A percentile compares a stretch with the other conserved stretches of the same genome.
Conservation (phyloP, 768 basidiomycete species). For the Calocybe cyanea region DNA sequence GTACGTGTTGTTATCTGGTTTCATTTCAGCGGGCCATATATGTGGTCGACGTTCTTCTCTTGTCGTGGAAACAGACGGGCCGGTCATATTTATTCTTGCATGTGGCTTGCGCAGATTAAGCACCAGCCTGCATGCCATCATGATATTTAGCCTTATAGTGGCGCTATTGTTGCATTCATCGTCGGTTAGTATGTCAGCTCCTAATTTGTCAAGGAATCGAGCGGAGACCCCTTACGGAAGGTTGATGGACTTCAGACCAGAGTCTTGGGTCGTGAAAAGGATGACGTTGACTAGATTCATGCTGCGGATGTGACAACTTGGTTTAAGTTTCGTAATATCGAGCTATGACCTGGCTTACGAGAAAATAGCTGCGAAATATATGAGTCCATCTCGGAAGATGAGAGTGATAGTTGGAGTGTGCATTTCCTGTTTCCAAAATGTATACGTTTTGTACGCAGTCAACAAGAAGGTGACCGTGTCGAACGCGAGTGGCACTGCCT, state of each 20-base stretch:
- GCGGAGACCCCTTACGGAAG: conserved; percentile 16
- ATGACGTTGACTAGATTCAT: conserved; percentile 22
- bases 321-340: too few species aligned
- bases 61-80: too few species aligned
- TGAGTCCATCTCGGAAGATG: conserved; percentile 16
- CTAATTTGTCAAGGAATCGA: too few species aligned
- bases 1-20: too few species aligned
- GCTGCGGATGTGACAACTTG: not conserved
- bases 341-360: conserved; percentile 4
- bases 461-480: conserved; percentile 18
- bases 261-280: conserved; percentile 16
- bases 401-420: conserved; percentile 4
- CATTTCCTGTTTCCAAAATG: conserved; percentile 2
- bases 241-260: conserved; percentile 15
- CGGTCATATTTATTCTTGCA: too few species aligned
- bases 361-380: conserved; percentile 24
- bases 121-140: too few species aligned
- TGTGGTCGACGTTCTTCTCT: too few species aligned
- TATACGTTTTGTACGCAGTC: conserved; percentile 5
- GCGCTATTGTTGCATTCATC: too few species aligned
- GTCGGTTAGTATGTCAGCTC: too few species aligned
- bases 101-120: too few species aligned
- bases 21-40: too few species aligned
- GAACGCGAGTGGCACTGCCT: conserved; percentile 9
- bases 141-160: too few species aligned